Evolutionary conservation across 2,329 filamentous ascomycete genomes (phyloP), one percentile per base, ranked within the genome.

Genomic region (Epicoccum sorghinum): DNA sequence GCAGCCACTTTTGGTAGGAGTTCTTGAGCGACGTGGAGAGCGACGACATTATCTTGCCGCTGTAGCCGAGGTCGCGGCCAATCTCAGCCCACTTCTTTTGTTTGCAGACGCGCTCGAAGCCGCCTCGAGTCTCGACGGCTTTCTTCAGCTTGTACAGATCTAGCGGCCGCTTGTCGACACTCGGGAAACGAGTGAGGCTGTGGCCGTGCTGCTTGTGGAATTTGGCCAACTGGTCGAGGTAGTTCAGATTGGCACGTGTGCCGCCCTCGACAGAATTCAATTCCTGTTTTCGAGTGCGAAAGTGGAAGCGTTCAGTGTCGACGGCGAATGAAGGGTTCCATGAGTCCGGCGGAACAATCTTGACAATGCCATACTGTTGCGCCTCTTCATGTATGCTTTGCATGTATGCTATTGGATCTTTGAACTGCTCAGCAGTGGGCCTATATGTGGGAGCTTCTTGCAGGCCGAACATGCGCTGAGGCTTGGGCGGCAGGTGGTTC

Each of bases 61-160:
- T 98, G 77, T 99, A 99, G 49, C 95, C 95, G 42, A 99, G 79
- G 72, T 98, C 95, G 68, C 95, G 87, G 30, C 95, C 95, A 65
- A 99, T 98, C 75, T 99, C 95, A 13, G 95, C 95, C 95, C 95
- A 99, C 79, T 98, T 98, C 78, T 99, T 99, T 51, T 89, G 83
- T 76, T 96, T 97, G 82, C 95, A 99, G 39, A 99, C 95, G 70
- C 90, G 90, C 50, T 97, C 93, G 66, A 99, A 99, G 3, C 95
- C 95, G 41, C 95, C 95, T 58, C 95, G 87, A 27, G 91, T 89
- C 72, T 98, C 95, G 32, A 99, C 95, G 0, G 93, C 93, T 72
- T 98, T 98, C 75, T 98, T 98, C 55, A 99, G 80, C 66, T 93
- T 91, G 78, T 96, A 99, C 13, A 99, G 81, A 70, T 99, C 95